Conservation (phyloP, 225 moss, liverwort and hornwort genomes). For the Thuidium tamariscinum region DNA sequence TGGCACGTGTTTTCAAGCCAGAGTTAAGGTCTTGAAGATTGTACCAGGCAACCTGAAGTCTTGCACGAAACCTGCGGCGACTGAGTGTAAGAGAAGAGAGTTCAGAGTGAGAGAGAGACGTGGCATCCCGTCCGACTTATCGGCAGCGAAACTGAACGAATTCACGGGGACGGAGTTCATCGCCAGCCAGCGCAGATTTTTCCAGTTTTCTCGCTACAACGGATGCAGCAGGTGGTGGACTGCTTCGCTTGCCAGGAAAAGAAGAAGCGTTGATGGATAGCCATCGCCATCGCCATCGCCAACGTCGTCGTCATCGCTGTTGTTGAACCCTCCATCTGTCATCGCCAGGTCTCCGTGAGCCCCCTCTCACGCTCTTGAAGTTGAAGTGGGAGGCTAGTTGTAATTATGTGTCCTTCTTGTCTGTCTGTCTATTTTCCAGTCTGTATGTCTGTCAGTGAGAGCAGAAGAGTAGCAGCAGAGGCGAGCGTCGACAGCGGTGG, state of each 20-base stretch:
- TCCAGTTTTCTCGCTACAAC: not conserved
- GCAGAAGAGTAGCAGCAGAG: not conserved
- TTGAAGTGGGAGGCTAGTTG: not conserved
- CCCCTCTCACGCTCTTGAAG: not conserved
- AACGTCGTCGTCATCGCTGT: not conserved
- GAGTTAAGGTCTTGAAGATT: not conserved
- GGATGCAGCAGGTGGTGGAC: not conserved
- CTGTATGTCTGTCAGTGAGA: not conserved
- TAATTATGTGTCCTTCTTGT: not conserved
- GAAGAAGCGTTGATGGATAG: not conserved
- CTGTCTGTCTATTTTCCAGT: not conserved
- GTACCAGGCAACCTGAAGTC: not conserved
- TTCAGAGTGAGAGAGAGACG: not conserved
- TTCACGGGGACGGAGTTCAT: not conserved
- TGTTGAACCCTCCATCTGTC: not conserved
- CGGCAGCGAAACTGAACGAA: not conserved
- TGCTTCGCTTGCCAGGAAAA: not conserved
- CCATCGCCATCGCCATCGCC: not conserved
- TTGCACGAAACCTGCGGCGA: not conserved
- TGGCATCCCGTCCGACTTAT: not conserved
- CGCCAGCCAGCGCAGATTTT: not conserved
- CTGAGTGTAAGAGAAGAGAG: not conserved
- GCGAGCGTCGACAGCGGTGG: not conserved
- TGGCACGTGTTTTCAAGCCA: not conserved
- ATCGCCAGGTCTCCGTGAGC: not conserved